A percentile compares a stretch with the other conserved stretches of the same genome.
Evolutionary conservation across 2,329 filamentous ascomycete genomes (phyloP).

Genomic region (Hymenoscyphus repandus): DNA sequence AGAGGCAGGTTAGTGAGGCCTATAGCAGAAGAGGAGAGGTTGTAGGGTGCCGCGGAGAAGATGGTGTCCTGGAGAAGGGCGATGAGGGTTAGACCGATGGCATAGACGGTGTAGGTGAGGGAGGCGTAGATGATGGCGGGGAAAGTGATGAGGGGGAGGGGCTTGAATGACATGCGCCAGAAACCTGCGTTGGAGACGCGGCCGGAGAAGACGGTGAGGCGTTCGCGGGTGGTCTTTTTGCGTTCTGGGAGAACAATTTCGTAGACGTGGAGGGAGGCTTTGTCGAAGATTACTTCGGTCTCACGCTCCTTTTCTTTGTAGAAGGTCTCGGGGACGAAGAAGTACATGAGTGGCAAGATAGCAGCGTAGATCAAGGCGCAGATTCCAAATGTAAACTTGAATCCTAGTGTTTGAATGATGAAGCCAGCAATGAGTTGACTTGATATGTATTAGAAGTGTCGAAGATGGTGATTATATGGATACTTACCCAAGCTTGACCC

Average conservation of each 20-base stretch:
- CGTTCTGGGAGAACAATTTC: slow-evolving; percentile 23
- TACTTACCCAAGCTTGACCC: slow-evolving; percentile 28
- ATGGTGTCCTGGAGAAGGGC: slow-evolving; percentile 21
- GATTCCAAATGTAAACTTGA: slow-evolving; percentile 34
- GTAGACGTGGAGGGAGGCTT: slow-evolving; percentile 22
- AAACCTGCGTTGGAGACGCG: slow-evolving; percentile 35
- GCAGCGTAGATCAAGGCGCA: slow-evolving; percentile 38
- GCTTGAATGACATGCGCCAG: slow-evolving; percentile 36
- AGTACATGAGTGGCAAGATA: slow-evolving; percentile 38
- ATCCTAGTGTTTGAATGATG: slow-evolving; percentile 33
- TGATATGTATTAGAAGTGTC: neutral
- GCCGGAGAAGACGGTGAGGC: slow-evolving; percentile 36
- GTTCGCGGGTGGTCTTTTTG: slow-evolving; percentile 33
- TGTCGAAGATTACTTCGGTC: slow-evolving; percentile 22
- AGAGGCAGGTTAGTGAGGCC: slow-evolving; percentile 21
- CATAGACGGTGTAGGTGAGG: slow-evolving; percentile 23
- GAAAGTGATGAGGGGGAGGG: slow-evolving; percentile 45
- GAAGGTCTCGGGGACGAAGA: slow-evolving; percentile 41
- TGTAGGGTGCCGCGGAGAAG: slow-evolving; percentile 21
- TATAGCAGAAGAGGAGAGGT: slow-evolving; percentile 17
- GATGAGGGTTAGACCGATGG: slow-evolving; percentile 22
- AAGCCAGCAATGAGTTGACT: slow-evolving; percentile 39
- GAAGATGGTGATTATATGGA: neutral
- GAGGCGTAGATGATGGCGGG: slow-evolving; percentile 36
- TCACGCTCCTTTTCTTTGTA: slow-evolving; percentile 22